A percentile compares a stretch with the other conserved stretches of the same genome.
Evolutionary conservation across 345 rosid genomes (phyloP).

Genomic region (Linum trigynum): DNA sequence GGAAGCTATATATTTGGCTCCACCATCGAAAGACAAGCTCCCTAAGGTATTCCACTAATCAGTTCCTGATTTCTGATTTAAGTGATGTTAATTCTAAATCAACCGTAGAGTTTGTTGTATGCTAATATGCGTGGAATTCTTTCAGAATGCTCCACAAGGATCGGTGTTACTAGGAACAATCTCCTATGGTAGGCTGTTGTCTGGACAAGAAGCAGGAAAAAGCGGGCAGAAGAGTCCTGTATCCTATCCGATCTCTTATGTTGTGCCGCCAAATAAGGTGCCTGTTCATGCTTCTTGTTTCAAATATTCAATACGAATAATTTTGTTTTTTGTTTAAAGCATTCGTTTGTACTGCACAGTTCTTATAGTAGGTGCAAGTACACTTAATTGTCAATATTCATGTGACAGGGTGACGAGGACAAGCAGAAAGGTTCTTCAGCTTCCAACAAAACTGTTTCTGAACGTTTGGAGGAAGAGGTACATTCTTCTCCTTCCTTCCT

Average conservation of each 20-base stretch:
- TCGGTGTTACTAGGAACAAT: constrained; percentile 70
- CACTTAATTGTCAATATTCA: neutral
- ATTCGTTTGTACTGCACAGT: neutral
- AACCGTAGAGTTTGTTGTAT: neutral
- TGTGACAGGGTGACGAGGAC: constrained; percentile 62
- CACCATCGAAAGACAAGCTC: constrained; percentile 73
- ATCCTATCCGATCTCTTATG: constrained; percentile 50
- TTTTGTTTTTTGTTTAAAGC: no score
- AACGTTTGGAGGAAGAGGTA: constrained; percentile 88
- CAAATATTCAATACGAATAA: neutral
- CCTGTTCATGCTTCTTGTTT: constrained; percentile 1
- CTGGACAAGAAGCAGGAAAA: constrained; percentile 36
- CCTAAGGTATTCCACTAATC: constrained; percentile 41
- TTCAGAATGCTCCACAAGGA: constrained; percentile 78
- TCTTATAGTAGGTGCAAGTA: neutral
- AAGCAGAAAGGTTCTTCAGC: constrained; percentile 52
- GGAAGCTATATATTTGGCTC: constrained; percentile 83
- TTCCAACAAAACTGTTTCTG: constrained; percentile 46
- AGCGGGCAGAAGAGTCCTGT: constrained; percentile 60
- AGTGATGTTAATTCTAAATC: neutral
- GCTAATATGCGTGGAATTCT: constrained; percentile 7
- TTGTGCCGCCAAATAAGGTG: constrained; percentile 94
- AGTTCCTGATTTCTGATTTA: no score
- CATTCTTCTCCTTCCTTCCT: neutral
- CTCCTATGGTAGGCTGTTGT: constrained; percentile 65